A percentile compares a stretch with the other conserved stretches of the same genome.
phyloP scores from a whole-genome alignment of 1,284 basidiomycete species.

The Rhodotorula sp. region DNA sequence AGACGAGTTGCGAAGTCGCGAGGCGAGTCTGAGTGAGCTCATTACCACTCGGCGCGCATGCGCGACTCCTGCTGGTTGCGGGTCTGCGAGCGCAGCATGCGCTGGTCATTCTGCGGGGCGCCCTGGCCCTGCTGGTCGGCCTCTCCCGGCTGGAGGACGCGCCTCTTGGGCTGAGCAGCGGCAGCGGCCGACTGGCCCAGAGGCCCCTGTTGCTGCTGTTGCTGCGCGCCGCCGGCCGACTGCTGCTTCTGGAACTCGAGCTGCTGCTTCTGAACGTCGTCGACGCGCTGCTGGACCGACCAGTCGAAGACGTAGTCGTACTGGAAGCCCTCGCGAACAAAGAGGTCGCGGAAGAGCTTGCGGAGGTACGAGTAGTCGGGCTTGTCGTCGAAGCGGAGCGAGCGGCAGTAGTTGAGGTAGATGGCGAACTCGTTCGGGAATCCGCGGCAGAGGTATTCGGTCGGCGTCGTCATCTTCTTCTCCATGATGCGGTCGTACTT shows the following conservation, averaged over 20 bases:
- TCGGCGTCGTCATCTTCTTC: slow-evolving; percentile 99
- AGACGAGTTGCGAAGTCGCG: background rate
- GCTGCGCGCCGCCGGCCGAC: background rate
- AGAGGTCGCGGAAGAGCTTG: slow-evolving; percentile 96
- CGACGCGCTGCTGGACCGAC: slow-evolving; percentile 69
- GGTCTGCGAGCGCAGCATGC: slow-evolving; percentile 40
- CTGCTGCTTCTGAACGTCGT: slow-evolving; percentile 32
- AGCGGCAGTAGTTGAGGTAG: slow-evolving; percentile 95
- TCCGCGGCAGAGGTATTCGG: slow-evolving; percentile 89
- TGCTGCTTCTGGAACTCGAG: slow-evolving; percentile 17
- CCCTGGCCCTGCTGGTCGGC: slow-evolving; percentile 10
- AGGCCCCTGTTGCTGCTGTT: background rate
- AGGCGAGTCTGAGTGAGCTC: background rate
- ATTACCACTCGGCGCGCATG: slow-evolving; percentile 39
- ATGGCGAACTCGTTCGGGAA: slow-evolving; percentile 98
- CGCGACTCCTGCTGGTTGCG: slow-evolving; percentile 30
- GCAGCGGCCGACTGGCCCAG: slow-evolving; percentile 1
- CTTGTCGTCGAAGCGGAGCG: slow-evolving; percentile 92
- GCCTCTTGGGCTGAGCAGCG: slow-evolving; percentile 26
- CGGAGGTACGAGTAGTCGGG: slow-evolving; percentile 91
- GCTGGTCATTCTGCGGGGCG: slow-evolving; percentile 25
- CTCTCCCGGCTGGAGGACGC: slow-evolving; percentile 36
- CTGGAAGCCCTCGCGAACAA: slow-evolving; percentile 93
- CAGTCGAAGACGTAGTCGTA: slow-evolving; percentile 99
- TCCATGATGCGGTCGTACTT: slow-evolving; percentile 99